These are phyloP conservation scores for Linnemannia elongata DNA, from an alignment of 192 early-diverging fungal genomes.

Conservation along the genomic window DNA sequence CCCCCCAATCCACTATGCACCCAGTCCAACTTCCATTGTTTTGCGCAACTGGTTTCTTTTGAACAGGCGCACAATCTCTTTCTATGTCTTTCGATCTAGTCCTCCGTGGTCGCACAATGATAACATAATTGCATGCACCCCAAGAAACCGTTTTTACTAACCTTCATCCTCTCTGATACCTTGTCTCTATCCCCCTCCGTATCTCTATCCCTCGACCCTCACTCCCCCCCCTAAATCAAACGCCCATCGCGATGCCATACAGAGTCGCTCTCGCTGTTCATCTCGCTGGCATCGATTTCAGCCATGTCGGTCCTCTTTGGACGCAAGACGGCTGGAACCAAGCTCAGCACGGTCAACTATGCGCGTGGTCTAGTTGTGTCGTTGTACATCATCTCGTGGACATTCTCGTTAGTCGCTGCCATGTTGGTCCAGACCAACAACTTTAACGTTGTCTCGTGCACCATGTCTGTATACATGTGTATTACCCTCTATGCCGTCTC, in stretches of 20 bases:
- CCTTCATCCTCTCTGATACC: no score
- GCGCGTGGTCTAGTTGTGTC: slow-evolving; percentile 59
- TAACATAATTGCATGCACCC: no score
- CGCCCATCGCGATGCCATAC: background rate
- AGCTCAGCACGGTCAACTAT: slow-evolving; percentile 53
- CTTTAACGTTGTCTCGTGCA: slow-evolving; percentile 49
- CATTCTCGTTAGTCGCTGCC: slow-evolving; percentile 55
- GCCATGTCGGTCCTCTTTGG: slow-evolving; percentile 50
- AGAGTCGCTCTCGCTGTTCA: slow-evolving; percentile 46
- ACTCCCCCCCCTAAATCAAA: background rate
- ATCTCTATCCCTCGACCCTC: background rate
- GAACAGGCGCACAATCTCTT: background rate
- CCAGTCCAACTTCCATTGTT: background rate
- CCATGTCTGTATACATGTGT: slow-evolving; percentile 55
- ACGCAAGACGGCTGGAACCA: slow-evolving; percentile 52
- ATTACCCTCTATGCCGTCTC: slow-evolving; percentile 56
- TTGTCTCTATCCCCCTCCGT: background rate
- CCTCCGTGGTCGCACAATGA: background rate
- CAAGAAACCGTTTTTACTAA: no score
- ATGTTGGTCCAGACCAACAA: slow-evolving; percentile 56
- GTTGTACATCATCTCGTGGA: slow-evolving; percentile 60
- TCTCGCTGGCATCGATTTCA: slow-evolving; percentile 41
- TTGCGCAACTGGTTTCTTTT: background rate
- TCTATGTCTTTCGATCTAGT: background rate
- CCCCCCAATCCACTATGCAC: background rate